Conservation (phyloP, 768 basidiomycete species). For the Nidula microcarpa region DNA sequence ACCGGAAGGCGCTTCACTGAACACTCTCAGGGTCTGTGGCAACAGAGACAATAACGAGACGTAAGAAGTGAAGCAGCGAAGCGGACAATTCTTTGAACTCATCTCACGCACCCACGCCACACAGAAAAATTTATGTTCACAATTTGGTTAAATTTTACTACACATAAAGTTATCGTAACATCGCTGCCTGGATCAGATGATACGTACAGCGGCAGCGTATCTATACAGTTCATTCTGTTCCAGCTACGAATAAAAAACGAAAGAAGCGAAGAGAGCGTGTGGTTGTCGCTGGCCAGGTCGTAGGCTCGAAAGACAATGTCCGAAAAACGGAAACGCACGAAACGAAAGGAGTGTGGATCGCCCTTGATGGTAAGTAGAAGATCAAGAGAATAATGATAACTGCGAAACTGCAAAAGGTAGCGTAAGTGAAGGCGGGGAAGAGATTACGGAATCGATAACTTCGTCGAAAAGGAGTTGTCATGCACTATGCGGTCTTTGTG, state of each 20-base stretch:
- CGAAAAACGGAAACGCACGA: constrained; percentile 9
- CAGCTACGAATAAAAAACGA: constrained; percentile 3
- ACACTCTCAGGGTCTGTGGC: too few relatives aligned
- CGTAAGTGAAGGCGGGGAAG: constrained; percentile 8
- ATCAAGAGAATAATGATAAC: constrained; percentile 15
- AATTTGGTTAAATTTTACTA: not conserved
- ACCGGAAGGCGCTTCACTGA: too few relatives aligned
- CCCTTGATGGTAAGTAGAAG: constrained; percentile 3
- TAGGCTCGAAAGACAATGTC: not conserved
- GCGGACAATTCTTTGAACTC: too few relatives aligned
- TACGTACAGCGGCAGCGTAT: not conserved
- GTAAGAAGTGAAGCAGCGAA: too few relatives aligned
- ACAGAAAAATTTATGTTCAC: too few relatives aligned
- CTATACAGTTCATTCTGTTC: constrained; percentile 1
- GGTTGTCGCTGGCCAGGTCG: not conserved
- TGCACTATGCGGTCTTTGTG: constrained; percentile 14
- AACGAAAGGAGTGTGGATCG: constrained; percentile 21
- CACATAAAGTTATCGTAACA: not conserved
- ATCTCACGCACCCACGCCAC: too few relatives aligned
- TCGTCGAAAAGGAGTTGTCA: not conserved
- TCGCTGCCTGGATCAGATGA: not conserved
- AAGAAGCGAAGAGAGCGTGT: constrained; percentile 7
- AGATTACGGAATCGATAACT: constrained; percentile 2
- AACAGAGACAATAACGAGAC: too few relatives aligned
- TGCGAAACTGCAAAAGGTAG: constrained; percentile 6